Evolutionary conservation across 768 basidiomycete genomes (phyloP), one percentile per base, ranked within the genome.

Genomic region (Termitomyces titanicus): DNA sequence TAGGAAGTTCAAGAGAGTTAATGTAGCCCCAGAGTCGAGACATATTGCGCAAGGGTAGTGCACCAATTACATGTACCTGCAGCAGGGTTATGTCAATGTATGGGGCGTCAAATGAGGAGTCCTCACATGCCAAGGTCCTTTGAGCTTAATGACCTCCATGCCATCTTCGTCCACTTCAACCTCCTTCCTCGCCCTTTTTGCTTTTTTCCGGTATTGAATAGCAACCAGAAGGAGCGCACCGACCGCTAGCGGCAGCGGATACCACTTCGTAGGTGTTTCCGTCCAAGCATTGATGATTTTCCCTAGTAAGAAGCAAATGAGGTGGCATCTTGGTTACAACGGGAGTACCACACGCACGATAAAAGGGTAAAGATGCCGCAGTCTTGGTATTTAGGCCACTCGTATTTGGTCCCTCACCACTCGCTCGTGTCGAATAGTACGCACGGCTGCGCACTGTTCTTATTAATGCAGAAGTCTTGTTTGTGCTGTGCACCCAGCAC

Each of bases 21-120:
- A 98, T 64, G 70, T 94, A 95, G 6, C 97, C 97, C 94, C 96
- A 98, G 5, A 98, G 71, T 1, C 95, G 88, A n/a, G 96, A 98
- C 67, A 98, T 84, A 58, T 94, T 94, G 39, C 95, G 85, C 6
- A 98, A 81, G 0, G 97, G 97, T 1, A 99, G 81, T 10, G 95
- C 95, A 49, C 95, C 96, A 48, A 98, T 78, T 45, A 98, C 94
- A 72, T 96, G 91, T n/a, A 98, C 93, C 94, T 92, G 57, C 8
- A 43, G 45, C 27, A 34, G 6, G 47, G 40, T 44, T 18, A 51
- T 35, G 29, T 22, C 22, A 40, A 40, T 31, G 44, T 17, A 29
- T 33, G 31, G 12, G 34, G 17, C 33, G 20, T n/a, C 38, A 17
- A 38, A 37, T 44, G 9, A 49, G 3, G 47, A 52, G 33, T 22